These are phyloP conservation scores for Naegleria fowleri DNA, from an alignment of 208 protist species.

Conservation along the genomic window DNA sequence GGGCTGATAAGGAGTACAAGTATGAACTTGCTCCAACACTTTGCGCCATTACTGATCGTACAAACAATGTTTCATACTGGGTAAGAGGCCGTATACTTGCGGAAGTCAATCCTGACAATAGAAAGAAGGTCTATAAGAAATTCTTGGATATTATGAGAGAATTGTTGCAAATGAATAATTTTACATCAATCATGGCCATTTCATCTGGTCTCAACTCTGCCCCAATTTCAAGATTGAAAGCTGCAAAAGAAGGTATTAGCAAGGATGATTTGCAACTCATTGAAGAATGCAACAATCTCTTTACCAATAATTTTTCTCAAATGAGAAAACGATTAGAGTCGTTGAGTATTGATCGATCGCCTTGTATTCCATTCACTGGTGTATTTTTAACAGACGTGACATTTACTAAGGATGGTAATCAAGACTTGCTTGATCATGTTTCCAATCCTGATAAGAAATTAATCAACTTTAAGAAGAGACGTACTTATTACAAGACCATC, in stretches of 20 bases:
- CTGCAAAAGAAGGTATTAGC: constrained; percentile 10
- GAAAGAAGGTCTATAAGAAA: constrained; percentile 33
- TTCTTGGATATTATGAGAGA: constrained; percentile 36
- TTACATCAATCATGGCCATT: constrained; percentile 36
- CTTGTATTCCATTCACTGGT: constrained; percentile 41
- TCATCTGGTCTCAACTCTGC: constrained; percentile 26
- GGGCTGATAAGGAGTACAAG: constrained; percentile 18
- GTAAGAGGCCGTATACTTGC: constrained; percentile 26
- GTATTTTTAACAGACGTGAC: constrained; percentile 41
- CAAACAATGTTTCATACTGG: constrained; percentile 33
- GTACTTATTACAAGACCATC: constrained; percentile 1
- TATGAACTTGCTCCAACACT: constrained; percentile 31
- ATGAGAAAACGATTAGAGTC: not conserved
- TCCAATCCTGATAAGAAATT: not conserved
- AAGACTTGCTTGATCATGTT: not conserved
- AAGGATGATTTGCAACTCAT: constrained; percentile 31
- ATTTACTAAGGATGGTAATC: constrained; percentile 34
- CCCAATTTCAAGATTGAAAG: constrained; percentile 32
- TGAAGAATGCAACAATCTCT: constrained; percentile 19
- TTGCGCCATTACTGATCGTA: constrained; percentile 38
- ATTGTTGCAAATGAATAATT: constrained; percentile 35
- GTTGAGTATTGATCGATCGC: not conserved
- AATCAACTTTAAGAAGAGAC: constrained; percentile 8
- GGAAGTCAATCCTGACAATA: constrained; percentile 19
- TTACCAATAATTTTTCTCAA: not conserved